phyloP scores from a whole-genome alignment of 257 asterid species.

The Lantana camara region DNA sequence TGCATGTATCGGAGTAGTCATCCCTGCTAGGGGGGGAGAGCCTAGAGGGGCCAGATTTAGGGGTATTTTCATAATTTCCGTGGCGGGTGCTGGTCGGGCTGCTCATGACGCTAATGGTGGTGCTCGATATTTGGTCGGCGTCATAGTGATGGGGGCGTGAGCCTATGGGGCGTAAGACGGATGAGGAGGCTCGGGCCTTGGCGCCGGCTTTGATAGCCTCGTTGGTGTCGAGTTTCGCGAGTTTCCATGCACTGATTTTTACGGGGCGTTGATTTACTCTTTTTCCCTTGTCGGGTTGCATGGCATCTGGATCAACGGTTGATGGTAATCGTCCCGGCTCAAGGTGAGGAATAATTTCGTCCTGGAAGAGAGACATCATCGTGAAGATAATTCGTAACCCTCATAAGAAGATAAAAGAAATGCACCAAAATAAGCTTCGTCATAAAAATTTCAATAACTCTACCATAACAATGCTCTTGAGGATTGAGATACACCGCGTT shows the following conservation, averaged over 20 bases:
- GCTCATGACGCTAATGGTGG: slow-evolving; percentile 69
- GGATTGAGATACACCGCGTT: too few species aligned
- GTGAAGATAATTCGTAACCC: too few species aligned
- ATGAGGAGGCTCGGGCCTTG: slow-evolving; percentile 92
- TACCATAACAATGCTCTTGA: too few species aligned
- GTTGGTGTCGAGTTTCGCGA: slow-evolving; percentile 76
- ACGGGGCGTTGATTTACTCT: slow-evolving; percentile 66
- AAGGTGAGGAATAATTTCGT: slow-evolving; percentile 84
- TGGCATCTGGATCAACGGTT: slow-evolving; percentile 83
- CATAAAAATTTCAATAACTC: too few species aligned
- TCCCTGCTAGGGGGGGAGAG: slow-evolving; percentile 75
- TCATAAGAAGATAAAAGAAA: too few species aligned
- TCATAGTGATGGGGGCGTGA: slow-evolving; percentile 58
- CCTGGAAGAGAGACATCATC: slow-evolving; percentile 43
- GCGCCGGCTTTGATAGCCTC: slow-evolving; percentile 95
- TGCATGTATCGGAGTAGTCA: slow-evolving; percentile 67
- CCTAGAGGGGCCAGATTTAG: slow-evolving; percentile 63
- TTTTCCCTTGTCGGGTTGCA: slow-evolving; percentile 65
- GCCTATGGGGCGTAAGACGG: slow-evolving; percentile 79
- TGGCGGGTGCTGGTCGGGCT: slow-evolving; percentile 73
- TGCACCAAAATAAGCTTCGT: too few species aligned
- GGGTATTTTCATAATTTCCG: slow-evolving; percentile 51
- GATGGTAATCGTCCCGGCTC: slow-evolving; percentile 94
- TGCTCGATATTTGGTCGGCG: slow-evolving; percentile 57
- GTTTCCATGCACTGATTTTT: slow-evolving; percentile 95